These are phyloP conservation scores for Saccharomycopsis fodiens DNA, from an alignment of 805 yeast species.

Conservation along the genomic window DNA sequence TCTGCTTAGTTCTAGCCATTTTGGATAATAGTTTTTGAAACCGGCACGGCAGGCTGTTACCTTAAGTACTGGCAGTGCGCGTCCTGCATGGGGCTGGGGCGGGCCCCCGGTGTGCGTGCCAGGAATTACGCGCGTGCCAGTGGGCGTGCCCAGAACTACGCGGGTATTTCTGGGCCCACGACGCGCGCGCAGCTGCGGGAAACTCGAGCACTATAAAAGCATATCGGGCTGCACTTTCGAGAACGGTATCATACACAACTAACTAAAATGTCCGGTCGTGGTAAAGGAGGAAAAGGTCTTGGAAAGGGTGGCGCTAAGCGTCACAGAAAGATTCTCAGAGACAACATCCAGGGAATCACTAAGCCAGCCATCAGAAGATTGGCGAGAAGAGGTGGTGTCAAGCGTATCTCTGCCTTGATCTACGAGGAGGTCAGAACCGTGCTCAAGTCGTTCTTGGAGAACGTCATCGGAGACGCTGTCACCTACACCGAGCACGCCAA, in stretches of 20 bases:
- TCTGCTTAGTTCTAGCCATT: slow-evolving; percentile 93
- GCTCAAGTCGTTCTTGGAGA: slow-evolving; percentile 89
- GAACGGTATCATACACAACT: no score
- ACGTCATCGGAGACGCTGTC: slow-evolving; percentile 98
- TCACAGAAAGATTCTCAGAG: slow-evolving; percentile 99
- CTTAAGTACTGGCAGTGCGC: no score
- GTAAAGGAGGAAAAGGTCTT: slow-evolving; percentile 99
- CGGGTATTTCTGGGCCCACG: neutral
- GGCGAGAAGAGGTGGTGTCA: slow-evolving; percentile 99
- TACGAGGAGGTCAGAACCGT: slow-evolving; percentile 99
- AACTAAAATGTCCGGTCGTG: slow-evolving; percentile 97
- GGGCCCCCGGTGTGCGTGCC: no score
- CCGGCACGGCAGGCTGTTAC: no score
- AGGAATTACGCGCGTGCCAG: neutral
- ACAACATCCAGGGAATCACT: slow-evolving; percentile 99
- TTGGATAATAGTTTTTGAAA: slow-evolving; percentile 16
- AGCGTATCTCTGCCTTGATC: slow-evolving; percentile 98
- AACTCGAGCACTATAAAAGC: no score
- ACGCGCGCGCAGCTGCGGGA: neutral
- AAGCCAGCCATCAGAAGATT: slow-evolving; percentile 99
- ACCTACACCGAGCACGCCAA: slow-evolving; percentile 99
- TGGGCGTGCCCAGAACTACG: neutral
- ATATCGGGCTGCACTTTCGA: no score
- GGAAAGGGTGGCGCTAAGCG: slow-evolving; percentile 99
- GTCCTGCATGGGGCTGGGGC: neutral